These are phyloP conservation scores for Glaciozyma martinii DNA, from an alignment of 768 basidiomycete species.

Conservation along the genomic window DNA sequence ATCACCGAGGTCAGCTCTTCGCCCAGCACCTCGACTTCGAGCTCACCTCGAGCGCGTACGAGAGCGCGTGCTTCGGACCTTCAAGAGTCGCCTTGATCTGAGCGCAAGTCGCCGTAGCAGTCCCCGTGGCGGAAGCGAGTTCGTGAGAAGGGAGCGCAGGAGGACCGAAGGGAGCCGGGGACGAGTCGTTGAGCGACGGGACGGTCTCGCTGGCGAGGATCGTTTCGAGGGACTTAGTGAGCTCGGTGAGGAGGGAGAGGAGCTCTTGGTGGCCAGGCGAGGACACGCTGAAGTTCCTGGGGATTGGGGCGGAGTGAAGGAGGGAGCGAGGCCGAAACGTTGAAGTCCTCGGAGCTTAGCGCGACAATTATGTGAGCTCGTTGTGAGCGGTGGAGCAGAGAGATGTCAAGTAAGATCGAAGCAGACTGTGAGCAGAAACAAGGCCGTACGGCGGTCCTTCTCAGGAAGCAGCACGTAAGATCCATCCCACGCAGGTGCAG, in stretches of 20 bases:
- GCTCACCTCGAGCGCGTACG: not conserved
- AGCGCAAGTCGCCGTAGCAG: not conserved
- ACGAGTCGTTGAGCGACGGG: not conserved
- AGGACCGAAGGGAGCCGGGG: not conserved
- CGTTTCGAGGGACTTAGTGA: not conserved
- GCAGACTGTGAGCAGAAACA: no score
- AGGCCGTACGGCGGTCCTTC: no score
- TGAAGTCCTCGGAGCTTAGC: no score
- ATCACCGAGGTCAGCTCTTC: slow-evolving; percentile 39
- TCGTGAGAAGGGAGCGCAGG: not conserved
- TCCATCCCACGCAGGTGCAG: no score
- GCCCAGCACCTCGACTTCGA: not conserved
- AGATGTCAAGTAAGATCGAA: no score
- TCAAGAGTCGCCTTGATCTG: not conserved
- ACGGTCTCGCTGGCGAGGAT: not conserved
- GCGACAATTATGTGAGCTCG: no score
- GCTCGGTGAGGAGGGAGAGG: not conserved
- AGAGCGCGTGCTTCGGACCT: not conserved
- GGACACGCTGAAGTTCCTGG: not conserved
- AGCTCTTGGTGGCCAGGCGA: not conserved
- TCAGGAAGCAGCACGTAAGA: no score
- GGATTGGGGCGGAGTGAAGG: not conserved
- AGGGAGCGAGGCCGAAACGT: not conserved
- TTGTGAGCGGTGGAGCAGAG: no score
- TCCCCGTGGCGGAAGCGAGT: no score